Evolutionary conservation across 2,329 filamentous ascomycete species (phyloP).

Genomic region (Orbilia javanica): DNA sequence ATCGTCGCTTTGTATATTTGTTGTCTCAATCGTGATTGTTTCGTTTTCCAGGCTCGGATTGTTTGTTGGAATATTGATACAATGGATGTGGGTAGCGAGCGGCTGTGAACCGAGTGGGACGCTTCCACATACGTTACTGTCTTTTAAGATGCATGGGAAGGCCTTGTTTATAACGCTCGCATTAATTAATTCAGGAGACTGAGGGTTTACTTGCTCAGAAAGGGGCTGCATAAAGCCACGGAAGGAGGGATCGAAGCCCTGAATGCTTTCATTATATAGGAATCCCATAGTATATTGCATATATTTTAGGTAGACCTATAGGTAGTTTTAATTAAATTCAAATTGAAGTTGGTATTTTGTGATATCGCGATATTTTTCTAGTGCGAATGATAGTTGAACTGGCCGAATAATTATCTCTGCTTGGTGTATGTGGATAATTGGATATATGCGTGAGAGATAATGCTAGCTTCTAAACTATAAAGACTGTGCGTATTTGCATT

Average conservation of each 20-base stretch:
- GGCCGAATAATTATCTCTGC: no score
- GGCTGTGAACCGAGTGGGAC: neutral
- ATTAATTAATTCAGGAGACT: neutral
- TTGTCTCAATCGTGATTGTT: neutral
- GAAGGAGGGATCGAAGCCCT: neutral
- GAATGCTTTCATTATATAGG: neutral
- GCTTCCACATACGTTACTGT: neutral
- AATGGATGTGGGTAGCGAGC: neutral
- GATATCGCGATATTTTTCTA: no score
- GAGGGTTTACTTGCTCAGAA: neutral
- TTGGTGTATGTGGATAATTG: no score
- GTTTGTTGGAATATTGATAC: neutral
- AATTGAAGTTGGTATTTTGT: neutral
- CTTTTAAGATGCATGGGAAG: neutral
- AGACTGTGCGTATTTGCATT: neutral
- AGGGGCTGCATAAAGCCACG: neutral
- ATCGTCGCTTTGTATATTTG: neutral
- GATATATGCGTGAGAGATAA: no score
- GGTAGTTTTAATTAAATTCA: no score
- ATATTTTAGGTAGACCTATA: no score
- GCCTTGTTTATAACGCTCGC: neutral
- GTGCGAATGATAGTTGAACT: no score
- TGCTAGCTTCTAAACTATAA: no score
- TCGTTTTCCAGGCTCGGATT: neutral
- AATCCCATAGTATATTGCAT: neutral